A percentile compares a stretch with the other conserved stretches of the same genome.
Conservation (phyloP, 768 basidiomycete genomes). For the Pulveroboletus sp. region DNA sequence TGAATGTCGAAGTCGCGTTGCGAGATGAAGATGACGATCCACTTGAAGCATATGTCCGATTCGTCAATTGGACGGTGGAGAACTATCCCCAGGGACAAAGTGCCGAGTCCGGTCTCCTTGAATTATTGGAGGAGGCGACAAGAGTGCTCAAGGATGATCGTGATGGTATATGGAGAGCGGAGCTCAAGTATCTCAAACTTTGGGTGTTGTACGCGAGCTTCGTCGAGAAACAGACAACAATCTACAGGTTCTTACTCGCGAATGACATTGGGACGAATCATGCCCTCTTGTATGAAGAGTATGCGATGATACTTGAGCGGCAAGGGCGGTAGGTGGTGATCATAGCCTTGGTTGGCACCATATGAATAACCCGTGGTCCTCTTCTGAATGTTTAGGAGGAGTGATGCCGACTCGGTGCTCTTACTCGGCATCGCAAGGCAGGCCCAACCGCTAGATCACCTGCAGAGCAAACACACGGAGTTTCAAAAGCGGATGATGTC, state of each 20-base stretch:
- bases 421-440: constrained; percentile 82
- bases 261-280: constrained; percentile 86
- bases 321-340: constrained; percentile 59
- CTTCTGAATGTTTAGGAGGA: constrained; percentile 48
- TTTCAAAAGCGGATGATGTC: constrained; percentile 93
- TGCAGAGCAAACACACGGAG: constrained; percentile 72
- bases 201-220: constrained; percentile 94
- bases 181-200: constrained; percentile 84
- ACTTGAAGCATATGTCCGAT: constrained; percentile 78
- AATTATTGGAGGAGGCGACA: constrained; percentile 89
- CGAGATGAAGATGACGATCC: constrained; percentile 74
- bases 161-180: constrained; percentile 67
- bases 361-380: constrained; percentile 3
- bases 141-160: constrained; percentile 74
- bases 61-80: constrained; percentile 90
- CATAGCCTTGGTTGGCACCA: constrained; percentile 31
- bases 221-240: constrained; percentile 83
- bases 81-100: constrained; percentile 93
- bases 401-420: constrained; percentile 87
- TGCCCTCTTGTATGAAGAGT: constrained; percentile 88
- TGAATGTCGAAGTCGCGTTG: constrained; percentile 70
- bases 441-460: constrained; percentile 74
- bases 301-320: constrained; percentile 78
- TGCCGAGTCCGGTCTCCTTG: constrained; percentile 85
- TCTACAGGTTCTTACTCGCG: constrained; percentile 84